Base-by-base conservation (phyloP, 140 eudicot species). In the Cichorium intybus region DNA sequence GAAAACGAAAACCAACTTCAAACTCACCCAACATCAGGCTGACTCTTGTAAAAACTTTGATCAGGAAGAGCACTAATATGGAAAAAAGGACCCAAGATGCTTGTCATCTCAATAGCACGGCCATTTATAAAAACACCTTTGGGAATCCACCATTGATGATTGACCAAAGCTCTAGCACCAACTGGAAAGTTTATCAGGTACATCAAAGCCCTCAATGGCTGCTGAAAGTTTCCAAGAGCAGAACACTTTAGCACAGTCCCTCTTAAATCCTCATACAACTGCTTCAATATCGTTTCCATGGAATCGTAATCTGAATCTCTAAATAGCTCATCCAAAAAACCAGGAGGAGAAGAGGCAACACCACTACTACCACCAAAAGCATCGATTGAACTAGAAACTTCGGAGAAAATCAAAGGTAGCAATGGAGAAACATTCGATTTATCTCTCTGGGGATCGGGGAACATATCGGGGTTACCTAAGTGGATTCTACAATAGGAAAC, bases 51-150 rank as follows among this genome's bases (percentile, higher is more conserved):
- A 14, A 85, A 70, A 33, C 75, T 55, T 58, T 85, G 89, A 83
- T 92, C 98, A 29, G 98, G 95, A 66, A 92, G 78, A 10, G 96
- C 98, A 74, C 98, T 92, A 24, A 92, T 91, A 85, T 88, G 98
- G 64, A 92, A 92, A 72, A 92, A 92, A 0, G 96, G 96, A 18
- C 98, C 98, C 80, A 92, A 74, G 49, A 92, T 92, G 76, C 96
- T 92, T 1, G 96, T 81, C 96, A 85, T 89, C 70, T 92, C 98
- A 43, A 92, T 88, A 10, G 78, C 95, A 24, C 98, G 81, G 3
- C 98, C 98, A 37, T 85, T 92, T 76, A 88, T 56, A 46, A 78
- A 92, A 6, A 75, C 74, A n/a, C 98, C 84, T 56, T 80, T 83
- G 0, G 98, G 96, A 15, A 88, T 83, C 98, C 98, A 92, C 98